A percentile compares a stretch with the other conserved stretches of the same genome.
Evolutionary conservation across 371 early-diverging fungal species (phyloP).

Genomic region (Mortierella sp.): DNA sequence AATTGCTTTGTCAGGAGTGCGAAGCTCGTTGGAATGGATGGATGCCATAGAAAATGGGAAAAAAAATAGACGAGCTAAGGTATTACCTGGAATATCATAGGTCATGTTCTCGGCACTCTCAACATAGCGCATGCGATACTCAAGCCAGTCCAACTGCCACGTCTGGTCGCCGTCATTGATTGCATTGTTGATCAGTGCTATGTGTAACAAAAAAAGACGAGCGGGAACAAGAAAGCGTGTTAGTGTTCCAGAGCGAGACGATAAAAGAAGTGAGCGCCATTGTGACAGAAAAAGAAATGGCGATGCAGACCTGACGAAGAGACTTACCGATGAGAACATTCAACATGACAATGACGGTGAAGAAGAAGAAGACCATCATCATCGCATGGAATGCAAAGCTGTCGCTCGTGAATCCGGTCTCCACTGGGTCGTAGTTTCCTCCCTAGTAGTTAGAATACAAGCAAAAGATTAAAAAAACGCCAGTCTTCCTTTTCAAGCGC

Average conservation of each 20-base stretch:
- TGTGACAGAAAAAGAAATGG: neutral
- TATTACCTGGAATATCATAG: conserved; percentile 16
- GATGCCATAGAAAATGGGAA: neutral
- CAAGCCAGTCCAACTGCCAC: conserved; percentile 13
- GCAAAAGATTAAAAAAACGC: neutral
- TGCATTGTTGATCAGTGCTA: conserved; percentile 17
- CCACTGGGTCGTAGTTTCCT: conserved; percentile 4
- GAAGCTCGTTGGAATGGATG: neutral
- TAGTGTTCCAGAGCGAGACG: neutral
- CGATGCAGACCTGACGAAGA: neutral
- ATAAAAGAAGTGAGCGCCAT: neutral
- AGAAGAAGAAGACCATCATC: conserved; percentile 32
- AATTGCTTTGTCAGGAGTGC: no score
- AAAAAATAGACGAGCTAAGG: neutral
- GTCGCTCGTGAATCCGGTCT: neutral
- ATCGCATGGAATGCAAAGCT: conserved; percentile 16
- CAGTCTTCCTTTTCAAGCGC: neutral
- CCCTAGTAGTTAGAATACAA: neutral
- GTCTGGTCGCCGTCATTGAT: neutral
- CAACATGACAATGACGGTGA: conserved; percentile 34
- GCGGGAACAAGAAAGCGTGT: no score
- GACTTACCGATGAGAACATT: conserved; percentile 33
- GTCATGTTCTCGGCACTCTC: conserved; percentile 23
- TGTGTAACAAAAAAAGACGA: neutral
- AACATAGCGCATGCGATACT: neutral